Evolutionary conservation across 1,139 yeast genomes (phyloP), one percentile per base, ranked within the genome.

Genomic region (Suhomyces atakaporum): DNA sequence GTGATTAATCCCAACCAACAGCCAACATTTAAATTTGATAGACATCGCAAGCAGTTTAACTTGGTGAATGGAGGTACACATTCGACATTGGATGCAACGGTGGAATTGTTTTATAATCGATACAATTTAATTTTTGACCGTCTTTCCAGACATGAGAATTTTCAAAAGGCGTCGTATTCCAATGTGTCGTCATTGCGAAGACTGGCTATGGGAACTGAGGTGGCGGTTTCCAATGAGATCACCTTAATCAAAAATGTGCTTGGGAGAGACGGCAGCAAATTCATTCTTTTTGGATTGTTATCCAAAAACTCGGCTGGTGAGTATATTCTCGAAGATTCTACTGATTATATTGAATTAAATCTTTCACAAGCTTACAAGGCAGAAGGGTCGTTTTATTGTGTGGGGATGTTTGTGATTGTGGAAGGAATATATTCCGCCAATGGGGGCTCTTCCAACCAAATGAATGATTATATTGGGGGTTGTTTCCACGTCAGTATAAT

Each of bases 371-470:
- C 92, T 0, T 65, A 71, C 12, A 84, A 87, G 29, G 74, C 84
- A 1, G 72, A 71, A 10, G 89, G 85, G 0, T 73, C 84, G 2
- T 90, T 79, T 52, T 86, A 82, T 51, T 78, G 81, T 2, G 77
- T 84, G 1, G 98, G 98, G 1, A 81, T 84, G 69, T 80, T 84
- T 50, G 78, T 88, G 1, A 66, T 90, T 4, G 84, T 84, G 29
- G 95, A 89, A 53, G 99, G 99, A 10, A 78, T 87, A 16, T 87
- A 86, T 51, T 76, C 87, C 0, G 81, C 79, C 5, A 75, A 79
- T 14, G 84, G 83, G 16, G 77, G 74, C 26, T 42, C 53, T 12
- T 47, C 57, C 21, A 52, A 51, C 33, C 49, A 55, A 14, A 50
- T 58, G 7, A 49, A 53, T 25, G 58, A 56, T 35, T 62, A 64